Conservation (phyloP, 208 protist species). For the Balamuthia mandrillaris region DNA sequence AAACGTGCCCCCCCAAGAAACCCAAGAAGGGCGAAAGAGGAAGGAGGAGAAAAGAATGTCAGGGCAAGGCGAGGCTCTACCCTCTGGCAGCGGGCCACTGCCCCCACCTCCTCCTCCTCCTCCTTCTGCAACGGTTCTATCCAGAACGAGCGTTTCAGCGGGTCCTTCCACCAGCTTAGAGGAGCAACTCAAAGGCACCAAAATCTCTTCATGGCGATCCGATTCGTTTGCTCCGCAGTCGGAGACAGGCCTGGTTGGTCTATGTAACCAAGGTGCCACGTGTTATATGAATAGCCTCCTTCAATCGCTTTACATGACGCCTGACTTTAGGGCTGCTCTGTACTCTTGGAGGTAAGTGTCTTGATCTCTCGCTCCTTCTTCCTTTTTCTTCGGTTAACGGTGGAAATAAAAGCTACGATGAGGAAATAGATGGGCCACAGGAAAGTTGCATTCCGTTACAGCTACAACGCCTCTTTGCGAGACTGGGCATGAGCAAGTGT, state of each 20-base stretch:
- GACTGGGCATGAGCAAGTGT: constrained; percentile 39
- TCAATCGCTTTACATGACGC: constrained; percentile 36
- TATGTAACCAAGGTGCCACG: constrained; percentile 34
- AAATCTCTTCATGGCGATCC: constrained; percentile 26
- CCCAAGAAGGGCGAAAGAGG: not conserved
- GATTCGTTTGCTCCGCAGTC: constrained; percentile 8
- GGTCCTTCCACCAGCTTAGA: not conserved
- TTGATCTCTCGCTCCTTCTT: too few species aligned
- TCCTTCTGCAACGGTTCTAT: not conserved
- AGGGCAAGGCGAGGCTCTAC: not conserved
- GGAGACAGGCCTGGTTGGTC: constrained; percentile 36
- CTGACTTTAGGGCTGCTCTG: constrained; percentile 28
- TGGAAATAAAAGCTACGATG: too few species aligned
- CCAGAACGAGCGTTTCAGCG: not conserved
- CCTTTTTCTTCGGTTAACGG: too few species aligned
- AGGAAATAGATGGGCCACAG: not conserved
- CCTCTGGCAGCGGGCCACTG: not conserved
- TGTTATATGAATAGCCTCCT: constrained; percentile 44
- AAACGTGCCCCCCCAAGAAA: too few species aligned
- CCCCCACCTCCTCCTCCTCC: not conserved
- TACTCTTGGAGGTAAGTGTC: constrained; percentile 22
- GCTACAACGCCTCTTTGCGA: constrained; percentile 50
- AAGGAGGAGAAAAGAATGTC: not conserved
- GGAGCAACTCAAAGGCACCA: not conserved
- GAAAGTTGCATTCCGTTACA: constrained; percentile 40